phyloP scores from a whole-genome alignment of 805 yeast species.

The Kazachstania taianensis region DNA sequence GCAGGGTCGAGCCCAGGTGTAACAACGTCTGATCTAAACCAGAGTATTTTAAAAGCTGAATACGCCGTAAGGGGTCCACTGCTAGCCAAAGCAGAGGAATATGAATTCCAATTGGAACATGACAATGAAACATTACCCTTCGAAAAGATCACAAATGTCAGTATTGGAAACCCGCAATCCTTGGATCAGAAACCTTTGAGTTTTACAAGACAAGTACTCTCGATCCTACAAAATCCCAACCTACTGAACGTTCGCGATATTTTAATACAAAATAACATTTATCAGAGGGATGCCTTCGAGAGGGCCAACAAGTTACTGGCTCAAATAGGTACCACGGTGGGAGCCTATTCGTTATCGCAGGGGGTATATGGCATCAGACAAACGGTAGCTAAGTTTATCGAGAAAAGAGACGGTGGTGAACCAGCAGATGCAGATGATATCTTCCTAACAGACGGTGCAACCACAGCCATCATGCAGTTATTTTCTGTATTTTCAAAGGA shows the following conservation, averaged over 20 bases:
- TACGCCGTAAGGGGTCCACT: conserved; percentile 96
- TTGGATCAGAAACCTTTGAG: conserved; percentile 88
- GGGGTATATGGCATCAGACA: conserved; percentile 67
- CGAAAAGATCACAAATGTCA: conserved; percentile 68
- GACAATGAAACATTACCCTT: conserved; percentile 64
- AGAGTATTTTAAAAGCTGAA: conserved; percentile 67
- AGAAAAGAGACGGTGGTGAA: conserved; percentile 70
- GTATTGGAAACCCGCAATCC: conserved; percentile 97
- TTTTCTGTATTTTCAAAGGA: conserved; percentile 61
- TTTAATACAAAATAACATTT: conserved; percentile 17
- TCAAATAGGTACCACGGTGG: conserved; percentile 64
- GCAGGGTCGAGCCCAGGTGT: too few relatives aligned
- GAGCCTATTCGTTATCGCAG: conserved; percentile 92
- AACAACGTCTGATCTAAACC: conserved; percentile 68
- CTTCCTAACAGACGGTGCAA: conserved; percentile 88
- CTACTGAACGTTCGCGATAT: conserved; percentile 32
- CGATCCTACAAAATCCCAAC: conserved; percentile 78
- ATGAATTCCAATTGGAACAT: conserved; percentile 43
- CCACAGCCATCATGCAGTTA: conserved; percentile 79
- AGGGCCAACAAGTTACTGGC: conserved; percentile 56
- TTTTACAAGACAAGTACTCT: conserved; percentile 82
- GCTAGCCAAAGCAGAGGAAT: conserved; percentile 83
- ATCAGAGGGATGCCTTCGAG: conserved; percentile 57
- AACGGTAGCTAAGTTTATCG: conserved; percentile 71
- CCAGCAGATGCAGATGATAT: conserved; percentile 58